These are phyloP conservation scores for Trichoderma sp. DNA, from an alignment of 2,329 filamentous ascomycete species.

Conservation along the genomic window DNA sequence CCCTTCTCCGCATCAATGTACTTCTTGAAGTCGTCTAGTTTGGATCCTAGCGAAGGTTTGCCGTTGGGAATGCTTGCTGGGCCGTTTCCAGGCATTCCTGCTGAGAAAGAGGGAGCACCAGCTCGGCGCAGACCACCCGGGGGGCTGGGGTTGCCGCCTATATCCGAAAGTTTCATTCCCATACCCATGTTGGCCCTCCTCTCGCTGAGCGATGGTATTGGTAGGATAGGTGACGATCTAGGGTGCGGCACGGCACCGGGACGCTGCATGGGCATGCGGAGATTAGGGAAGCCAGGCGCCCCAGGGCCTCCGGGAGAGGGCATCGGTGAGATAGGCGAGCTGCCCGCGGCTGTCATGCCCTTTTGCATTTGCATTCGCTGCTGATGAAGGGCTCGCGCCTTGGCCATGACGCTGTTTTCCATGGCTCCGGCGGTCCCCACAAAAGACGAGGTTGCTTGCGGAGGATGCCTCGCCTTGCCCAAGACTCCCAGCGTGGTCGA, in stretches of 20 bases:
- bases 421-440: conserved; percentile 32
- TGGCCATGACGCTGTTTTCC: conserved; percentile 45
- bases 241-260: conserved; percentile 48
- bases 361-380: conserved; percentile 47
- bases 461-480: conserved; percentile 59
- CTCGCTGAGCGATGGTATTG: conserved; percentile 61
- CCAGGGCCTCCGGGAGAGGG: conserved; percentile 35
- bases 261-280: conserved; percentile 45
- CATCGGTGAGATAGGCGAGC: conserved; percentile 31
- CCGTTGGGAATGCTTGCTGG: conserved; percentile 12
- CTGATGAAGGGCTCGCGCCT: conserved; percentile 46
- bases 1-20: conserved; percentile 91
- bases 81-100: conserved; percentile 36
- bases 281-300: conserved; percentile 43
- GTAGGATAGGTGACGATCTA: conserved; percentile 52
- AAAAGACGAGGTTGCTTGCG: conserved; percentile 39
- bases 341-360: conserved; percentile 35
- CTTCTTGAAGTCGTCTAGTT: conserved; percentile 63
- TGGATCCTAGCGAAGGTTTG: conserved; percentile 42
- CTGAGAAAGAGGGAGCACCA: conserved; percentile 42
- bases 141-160: conserved; percentile 31
- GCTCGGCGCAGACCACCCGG: conserved; percentile 28
- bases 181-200: conserved; percentile 52
- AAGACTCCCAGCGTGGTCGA: conserved; percentile 80
- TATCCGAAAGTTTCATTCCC: conserved; percentile 57